Conservation (phyloP, 768 basidiomycete genomes). For the Naganishia kalamii region DNA sequence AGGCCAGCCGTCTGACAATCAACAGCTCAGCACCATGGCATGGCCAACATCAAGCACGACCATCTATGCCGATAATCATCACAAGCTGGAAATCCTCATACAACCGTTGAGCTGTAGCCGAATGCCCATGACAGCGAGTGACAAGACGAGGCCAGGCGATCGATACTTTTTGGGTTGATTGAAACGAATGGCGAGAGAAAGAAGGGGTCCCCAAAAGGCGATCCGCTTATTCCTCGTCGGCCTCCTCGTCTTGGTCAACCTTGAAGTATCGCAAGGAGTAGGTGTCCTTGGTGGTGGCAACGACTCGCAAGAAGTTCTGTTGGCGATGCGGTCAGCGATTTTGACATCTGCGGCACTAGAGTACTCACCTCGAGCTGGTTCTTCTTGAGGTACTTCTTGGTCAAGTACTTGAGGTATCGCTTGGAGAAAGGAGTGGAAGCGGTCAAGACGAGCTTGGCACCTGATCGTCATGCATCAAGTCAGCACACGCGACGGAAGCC, state of each 20-base stretch:
- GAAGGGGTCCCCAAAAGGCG: neutral
- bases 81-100: slow-evolving; percentile 11
- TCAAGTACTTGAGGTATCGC: slow-evolving; percentile 90
- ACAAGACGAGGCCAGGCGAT: neutral
- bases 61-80: slow-evolving; percentile 16
- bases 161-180: slow-evolving; percentile 6
- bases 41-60: neutral
- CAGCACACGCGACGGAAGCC: neutral
- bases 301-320: slow-evolving; percentile 95
- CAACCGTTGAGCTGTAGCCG: slow-evolving; percentile 4
- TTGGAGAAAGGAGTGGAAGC: slow-evolving; percentile 89
- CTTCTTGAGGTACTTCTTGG: slow-evolving; percentile 99
- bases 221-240: slow-evolving; percentile 45
- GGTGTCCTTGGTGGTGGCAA: slow-evolving; percentile 84
- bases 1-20: neutral
- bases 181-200: neutral
- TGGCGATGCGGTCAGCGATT: slow-evolving; percentile 45
- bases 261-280: slow-evolving; percentile 86
- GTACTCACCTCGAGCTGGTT: slow-evolving; percentile 48
- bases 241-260: slow-evolving; percentile 48
- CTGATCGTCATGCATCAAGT: slow-evolving; percentile 16
- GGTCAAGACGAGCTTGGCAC: slow-evolving; percentile 74
- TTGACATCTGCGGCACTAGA: neutral
- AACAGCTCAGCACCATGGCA: neutral
- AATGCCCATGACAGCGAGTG: neutral